These are phyloP conservation scores for Haematococcus sp. DNA, from an alignment of 139 green algal genomes.

Conservation along the genomic window DNA sequence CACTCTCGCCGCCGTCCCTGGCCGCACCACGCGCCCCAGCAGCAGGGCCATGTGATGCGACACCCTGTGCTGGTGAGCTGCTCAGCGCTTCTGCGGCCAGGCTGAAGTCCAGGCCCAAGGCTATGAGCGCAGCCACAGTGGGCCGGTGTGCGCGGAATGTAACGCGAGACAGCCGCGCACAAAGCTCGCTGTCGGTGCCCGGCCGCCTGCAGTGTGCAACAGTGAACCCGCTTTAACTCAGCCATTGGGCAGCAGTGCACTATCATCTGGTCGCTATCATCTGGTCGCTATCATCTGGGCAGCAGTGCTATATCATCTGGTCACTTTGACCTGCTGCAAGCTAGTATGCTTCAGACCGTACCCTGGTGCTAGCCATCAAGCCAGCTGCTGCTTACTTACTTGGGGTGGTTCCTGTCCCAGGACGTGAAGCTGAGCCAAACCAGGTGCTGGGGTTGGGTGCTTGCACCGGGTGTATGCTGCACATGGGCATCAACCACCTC, in stretches of 20 bases:
- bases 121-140: conserved; percentile 87
- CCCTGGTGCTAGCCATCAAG: neutral
- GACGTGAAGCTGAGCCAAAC: conserved; percentile 15
- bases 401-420: neutral
- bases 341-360: too few relatives aligned
- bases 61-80: too few relatives aligned
- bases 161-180: conserved; percentile 65
- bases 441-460: neutral
- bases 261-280: too few relatives aligned
- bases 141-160: conserved; percentile 83
- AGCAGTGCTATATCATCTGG: too few relatives aligned
- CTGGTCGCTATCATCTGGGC: too few relatives aligned
- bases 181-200: conserved; percentile 62
- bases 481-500: too few relatives aligned
- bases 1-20: neutral
- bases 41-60: too few relatives aligned
- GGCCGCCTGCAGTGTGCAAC: conserved; percentile 40
- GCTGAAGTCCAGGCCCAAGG: conserved; percentile 69
- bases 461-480: too few relatives aligned
- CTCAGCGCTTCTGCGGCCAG: neutral
- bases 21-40: neutral
- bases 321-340: too few relatives aligned
- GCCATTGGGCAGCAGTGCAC: too few relatives aligned
- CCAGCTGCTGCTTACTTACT: conserved; percentile 8
- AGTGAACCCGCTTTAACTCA: too few relatives aligned